Base-by-base conservation (phyloP, 164 flowering plant genomes). In the Litsea cubeba region DNA sequence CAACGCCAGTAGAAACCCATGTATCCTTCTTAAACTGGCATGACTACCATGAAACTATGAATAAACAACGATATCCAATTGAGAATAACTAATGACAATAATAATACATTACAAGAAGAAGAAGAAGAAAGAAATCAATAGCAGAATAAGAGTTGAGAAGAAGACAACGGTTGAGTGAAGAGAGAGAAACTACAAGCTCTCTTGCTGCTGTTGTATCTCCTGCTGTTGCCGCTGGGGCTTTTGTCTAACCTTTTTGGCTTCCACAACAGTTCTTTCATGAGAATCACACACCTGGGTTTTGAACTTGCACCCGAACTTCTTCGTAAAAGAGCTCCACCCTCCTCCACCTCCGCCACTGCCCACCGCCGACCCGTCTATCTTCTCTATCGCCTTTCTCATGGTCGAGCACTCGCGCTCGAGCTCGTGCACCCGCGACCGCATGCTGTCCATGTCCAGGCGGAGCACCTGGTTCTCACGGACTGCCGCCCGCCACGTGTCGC, bases 201-300 rank as follows among this genome's bases (percentile, higher is more conserved):
- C 58, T 12, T 15, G 50, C 51, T 58, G 74, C 40, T 32, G 50
- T 51, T 32, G 40, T 32, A 32, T n/a, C 50, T 50, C 28, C 46
- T n/a, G 63, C 15, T 22, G 68, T 23, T 30, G 24, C 50, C 4
- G 75, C 40, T 11, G 65, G 51, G 32, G 65, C 3, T 72, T 73
- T 63, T 74, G 76, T 68, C 79, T 68, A 20, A 63, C 75, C 68
- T 79, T 88, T 70, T 68, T 74, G 20, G 84, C 65, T n/a, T 89
- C 89, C 24, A 85, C 88, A 11, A 87, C 92, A 57, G 89, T 79
- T 65, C 85, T 76, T 70, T 92, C 90, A 24, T 91, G 99, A 5
- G 98, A 95, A 81, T 95, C 99, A 73, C 99, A 90, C 8, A 95
- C 99, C 74, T 95, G 99, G 1, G 95, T 89, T 86, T 90, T 93